Conservation (phyloP, 768 basidiomycete genomes). For the Leccinum boreale region DNA sequence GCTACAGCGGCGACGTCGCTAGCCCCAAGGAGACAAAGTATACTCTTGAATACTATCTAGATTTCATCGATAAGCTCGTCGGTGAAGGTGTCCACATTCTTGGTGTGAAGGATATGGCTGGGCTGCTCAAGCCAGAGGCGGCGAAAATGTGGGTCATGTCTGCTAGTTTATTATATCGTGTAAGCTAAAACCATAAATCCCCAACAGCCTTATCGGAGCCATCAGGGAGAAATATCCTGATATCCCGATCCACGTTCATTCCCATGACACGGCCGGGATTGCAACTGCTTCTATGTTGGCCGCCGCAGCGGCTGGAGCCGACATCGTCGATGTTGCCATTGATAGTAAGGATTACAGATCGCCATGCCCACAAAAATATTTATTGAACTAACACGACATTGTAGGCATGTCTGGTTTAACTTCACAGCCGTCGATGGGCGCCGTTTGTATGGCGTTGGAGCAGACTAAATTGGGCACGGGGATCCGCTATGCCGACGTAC, state of each 20-base stretch:
- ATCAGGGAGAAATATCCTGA: constrained; percentile 97
- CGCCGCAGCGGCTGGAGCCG: constrained; percentile 93
- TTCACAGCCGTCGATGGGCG: constrained; percentile 99
- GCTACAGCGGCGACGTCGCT: constrained; percentile 97
- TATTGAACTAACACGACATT: constrained; percentile 18
- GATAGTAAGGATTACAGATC: constrained; percentile 66
- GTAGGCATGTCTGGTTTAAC: constrained; percentile 97
- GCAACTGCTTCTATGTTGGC: constrained; percentile 98
- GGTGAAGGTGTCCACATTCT: constrained; percentile 94
- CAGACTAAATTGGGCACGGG: constrained; percentile 93
- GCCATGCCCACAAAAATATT: background rate
- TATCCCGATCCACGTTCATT: constrained; percentile 98
- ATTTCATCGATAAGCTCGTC: constrained; percentile 92
- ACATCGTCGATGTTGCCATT: constrained; percentile 97
- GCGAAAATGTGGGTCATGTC: constrained; percentile 68
- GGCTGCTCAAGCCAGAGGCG: constrained; percentile 90
- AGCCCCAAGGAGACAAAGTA: constrained; percentile 95
- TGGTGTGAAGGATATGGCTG: constrained; percentile 99
- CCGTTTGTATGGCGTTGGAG: constrained; percentile 90
- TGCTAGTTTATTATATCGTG: background rate
- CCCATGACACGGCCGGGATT: constrained; percentile 99
- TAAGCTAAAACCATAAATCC: constrained; percentile 7
- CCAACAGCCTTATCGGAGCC: constrained; percentile 77
- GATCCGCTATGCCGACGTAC: constrained; percentile 95
- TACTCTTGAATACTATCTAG: constrained; percentile 94